A percentile compares a stretch with the other conserved stretches of the same genome.
These are phyloP conservation scores for Nemophila menziesii DNA, from an alignment of 257 asterid species.

Conservation along the genomic window DNA sequence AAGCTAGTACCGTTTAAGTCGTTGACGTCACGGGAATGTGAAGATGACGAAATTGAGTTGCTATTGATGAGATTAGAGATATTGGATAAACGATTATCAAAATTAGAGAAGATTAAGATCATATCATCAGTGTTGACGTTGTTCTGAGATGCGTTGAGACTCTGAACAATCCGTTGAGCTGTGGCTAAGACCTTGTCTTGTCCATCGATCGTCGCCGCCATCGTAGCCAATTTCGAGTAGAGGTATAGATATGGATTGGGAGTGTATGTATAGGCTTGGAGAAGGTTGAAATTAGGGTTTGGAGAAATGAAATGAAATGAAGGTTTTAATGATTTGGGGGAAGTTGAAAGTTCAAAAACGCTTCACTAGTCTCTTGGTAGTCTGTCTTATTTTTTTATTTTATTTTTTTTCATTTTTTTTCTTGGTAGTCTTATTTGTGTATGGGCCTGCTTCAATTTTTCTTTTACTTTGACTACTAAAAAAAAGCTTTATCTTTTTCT, in stretches of 20 bases:
- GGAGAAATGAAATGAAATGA: not conserved
- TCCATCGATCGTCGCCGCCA: slow-evolving; percentile 65
- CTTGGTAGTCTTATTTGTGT: too few species aligned
- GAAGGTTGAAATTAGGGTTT: too few species aligned
- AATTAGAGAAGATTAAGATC: slow-evolving; percentile 57
- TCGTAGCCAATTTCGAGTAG: too few species aligned
- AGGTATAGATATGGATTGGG: not conserved
- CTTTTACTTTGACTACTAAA: too few species aligned
- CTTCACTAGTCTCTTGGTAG: too few species aligned
- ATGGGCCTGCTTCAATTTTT: too few species aligned
- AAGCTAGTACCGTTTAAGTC: slow-evolving; percentile 16
- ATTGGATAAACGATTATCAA: slow-evolving; percentile 71
- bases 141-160: slow-evolving; percentile 46
- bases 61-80: slow-evolving; percentile 36
- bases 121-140: slow-evolving; percentile 53
- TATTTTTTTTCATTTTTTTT: too few species aligned
- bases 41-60: slow-evolving; percentile 4
- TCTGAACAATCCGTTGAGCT: slow-evolving; percentile 88
- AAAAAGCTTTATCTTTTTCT: too few species aligned
- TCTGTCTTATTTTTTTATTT: too few species aligned
- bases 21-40: slow-evolving; percentile 7
- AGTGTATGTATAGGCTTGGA: too few species aligned
- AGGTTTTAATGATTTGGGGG: too few species aligned
- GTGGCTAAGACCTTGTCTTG: slow-evolving; percentile 77
- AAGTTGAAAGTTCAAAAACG: too few species aligned